Base-by-base conservation (phyloP, 345 rosid genomes). In the Brassica incana region DNA sequence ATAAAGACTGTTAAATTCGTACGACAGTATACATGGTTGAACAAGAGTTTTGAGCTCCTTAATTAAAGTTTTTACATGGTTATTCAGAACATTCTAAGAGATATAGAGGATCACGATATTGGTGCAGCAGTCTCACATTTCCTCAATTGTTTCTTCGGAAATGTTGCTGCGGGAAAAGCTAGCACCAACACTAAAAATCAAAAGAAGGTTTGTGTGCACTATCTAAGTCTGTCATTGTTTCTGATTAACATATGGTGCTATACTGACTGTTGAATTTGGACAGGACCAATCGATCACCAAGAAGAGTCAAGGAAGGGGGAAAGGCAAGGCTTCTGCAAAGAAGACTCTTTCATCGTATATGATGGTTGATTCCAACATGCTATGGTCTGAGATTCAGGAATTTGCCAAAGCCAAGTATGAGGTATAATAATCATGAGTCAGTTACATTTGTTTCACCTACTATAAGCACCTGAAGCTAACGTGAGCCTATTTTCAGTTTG, bases 341-440 rank as follows among this genome's bases (percentile, higher is more conserved):
- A 90, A 88, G 82, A 88, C 78, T 81, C 83, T 81, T 16, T 81
- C 94, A 65, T 87, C 88, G 6, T 90, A 87, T 80, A 84, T 85
- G 88, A 93, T 83, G 91, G 76, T 93, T 54, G 89, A 91, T 88
- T 90, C 99, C 48, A 91, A 92, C 73, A 81, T 85, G 67, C 76
- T 93, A 8, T 96, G 99, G 98, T 85, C 90, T 81, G 95, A 96
- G 83, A 85, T 96, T 82, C 83, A 82, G 85, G 97, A 92, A 81
- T 94, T 93, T 80, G 91, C 94, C 38, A 88, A 89, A 73, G 84
- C 84, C 72, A 96, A 96, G 82, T 96, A 93, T 82, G 87, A 92
- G 93, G 99, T 95, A 89, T 74, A 33, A 30, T 11, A 23, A 23
- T 59, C 68, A 25, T 36, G 10, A 54, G 29, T 27, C 60, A 74